phyloP scores from a whole-genome alignment of 805 yeast species.

The Starmerella gropengiesseri region DNA sequence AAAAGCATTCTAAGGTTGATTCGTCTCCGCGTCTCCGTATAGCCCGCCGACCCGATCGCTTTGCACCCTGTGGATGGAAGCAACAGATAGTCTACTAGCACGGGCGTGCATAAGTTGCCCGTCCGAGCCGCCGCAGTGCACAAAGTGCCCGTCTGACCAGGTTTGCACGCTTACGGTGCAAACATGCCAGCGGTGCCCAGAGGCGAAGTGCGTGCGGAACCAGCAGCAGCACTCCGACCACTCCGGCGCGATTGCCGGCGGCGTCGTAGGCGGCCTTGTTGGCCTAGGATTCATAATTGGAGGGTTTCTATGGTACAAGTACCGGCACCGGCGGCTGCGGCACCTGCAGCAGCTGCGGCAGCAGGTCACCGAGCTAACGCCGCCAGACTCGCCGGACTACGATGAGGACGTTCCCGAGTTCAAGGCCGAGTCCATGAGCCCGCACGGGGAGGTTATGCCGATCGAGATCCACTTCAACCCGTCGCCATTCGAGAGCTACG shows the following conservation, averaged over 20 bases:
- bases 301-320: slow-evolving; percentile 17
- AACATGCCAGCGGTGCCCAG: slow-evolving; percentile 50
- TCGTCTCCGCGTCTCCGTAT: too few relatives aligned
- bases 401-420: slow-evolving; percentile 10
- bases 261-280: slow-evolving; percentile 53
- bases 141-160: slow-evolving; percentile 39
- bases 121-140: slow-evolving; percentile 40
- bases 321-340: slow-evolving; percentile 12
- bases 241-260: slow-evolving; percentile 60
- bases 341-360: slow-evolving; percentile 11
- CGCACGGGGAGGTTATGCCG: slow-evolving; percentile 3
- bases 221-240: background rate
- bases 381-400: slow-evolving; percentile 21
- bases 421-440: slow-evolving; percentile 15
- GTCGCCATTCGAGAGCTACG: slow-evolving; percentile 1
- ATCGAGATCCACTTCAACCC: slow-evolving; percentile 2
- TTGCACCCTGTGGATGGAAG: too few relatives aligned
- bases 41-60: too few relatives aligned
- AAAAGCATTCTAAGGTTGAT: too few relatives aligned
- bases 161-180: slow-evolving; percentile 46
- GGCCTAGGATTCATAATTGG: slow-evolving; percentile 35
- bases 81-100: too few relatives aligned
- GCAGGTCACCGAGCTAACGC: background rate
- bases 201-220: slow-evolving; percentile 36
- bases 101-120: slow-evolving; percentile 30